These are phyloP conservation scores for Westerdykella aurantiaca DNA, from an alignment of 2,329 filamentous ascomycete species.

Conservation along the genomic window DNA sequence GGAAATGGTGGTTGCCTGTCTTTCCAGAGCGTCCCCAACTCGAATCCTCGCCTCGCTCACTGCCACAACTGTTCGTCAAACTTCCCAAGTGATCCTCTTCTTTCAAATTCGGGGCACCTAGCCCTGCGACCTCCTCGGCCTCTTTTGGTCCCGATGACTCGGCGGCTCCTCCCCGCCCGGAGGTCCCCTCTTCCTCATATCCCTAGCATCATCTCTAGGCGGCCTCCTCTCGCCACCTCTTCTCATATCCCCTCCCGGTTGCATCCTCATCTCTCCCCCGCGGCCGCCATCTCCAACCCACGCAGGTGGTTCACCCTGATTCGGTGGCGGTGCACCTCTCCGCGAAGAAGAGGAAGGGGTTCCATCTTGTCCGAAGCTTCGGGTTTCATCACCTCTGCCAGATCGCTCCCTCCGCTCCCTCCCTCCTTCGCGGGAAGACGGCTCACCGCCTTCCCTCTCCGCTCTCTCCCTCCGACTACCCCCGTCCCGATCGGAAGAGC, in stretches of 20 bases:
- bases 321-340: constrained; percentile 5
- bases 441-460: constrained; percentile 18
- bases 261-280: background rate
- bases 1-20: too few relatives aligned
- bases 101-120: too few relatives aligned
- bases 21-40: too few relatives aligned
- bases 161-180: too few relatives aligned
- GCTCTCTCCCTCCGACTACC: constrained; percentile 14
- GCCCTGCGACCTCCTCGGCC: background rate
- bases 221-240: background rate
- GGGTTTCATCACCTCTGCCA: constrained; percentile 7
- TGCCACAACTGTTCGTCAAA: too few relatives aligned
- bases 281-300: constrained; percentile 4
- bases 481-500: constrained; percentile 8
- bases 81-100: too few relatives aligned
- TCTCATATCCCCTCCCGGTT: background rate
- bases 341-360: background rate
- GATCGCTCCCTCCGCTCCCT: constrained; percentile 3
- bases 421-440: constrained; percentile 4
- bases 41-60: too few relatives aligned
- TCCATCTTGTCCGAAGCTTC: background rate
- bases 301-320: constrained; percentile 5
- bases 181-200: background rate
- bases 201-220: background rate
- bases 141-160: too few relatives aligned